These are phyloP conservation scores for Debaryomyces coudertii DNA, from an alignment of 1,139 yeast species.

Conservation along the genomic window DNA sequence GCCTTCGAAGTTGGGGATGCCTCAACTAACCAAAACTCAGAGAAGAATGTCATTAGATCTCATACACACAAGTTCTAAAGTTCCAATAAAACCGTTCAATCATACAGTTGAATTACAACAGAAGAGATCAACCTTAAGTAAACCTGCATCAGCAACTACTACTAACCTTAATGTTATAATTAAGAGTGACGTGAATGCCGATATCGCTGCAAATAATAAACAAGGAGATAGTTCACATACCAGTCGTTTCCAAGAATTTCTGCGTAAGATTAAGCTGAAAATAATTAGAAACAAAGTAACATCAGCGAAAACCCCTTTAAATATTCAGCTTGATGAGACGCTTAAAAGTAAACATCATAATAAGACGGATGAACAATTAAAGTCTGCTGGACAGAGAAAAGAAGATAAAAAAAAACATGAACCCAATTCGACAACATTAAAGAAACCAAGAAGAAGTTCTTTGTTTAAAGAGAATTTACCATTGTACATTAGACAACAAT, in stretches of 20 bases:
- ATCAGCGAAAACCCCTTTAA: neutral
- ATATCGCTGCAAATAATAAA: neutral
- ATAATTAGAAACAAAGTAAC: conserved; percentile 6
- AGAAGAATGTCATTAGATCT: conserved; percentile 38
- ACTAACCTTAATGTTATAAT: conserved; percentile 41
- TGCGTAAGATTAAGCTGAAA: conserved; percentile 19
- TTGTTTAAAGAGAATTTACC: conserved; percentile 47
- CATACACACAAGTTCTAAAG: conserved; percentile 21
- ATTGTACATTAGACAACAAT: conserved; percentile 38
- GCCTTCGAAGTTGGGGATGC: conserved; percentile 19
- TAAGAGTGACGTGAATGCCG: conserved; percentile 25
- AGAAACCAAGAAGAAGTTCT: conserved; percentile 31
- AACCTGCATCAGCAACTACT: conserved; percentile 36
- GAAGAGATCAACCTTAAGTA: conserved; percentile 25
- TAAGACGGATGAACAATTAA: neutral
- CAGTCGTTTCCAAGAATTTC: conserved; percentile 16
- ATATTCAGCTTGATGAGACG: conserved; percentile 5
- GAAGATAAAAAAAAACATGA: conserved; percentile 4
- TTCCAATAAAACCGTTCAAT: conserved; percentile 1
- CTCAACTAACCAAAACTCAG: conserved; percentile 27
- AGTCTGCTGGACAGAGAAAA: neutral
- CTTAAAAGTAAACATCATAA: conserved; percentile 3
- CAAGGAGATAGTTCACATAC: conserved; percentile 9
- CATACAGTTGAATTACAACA: conserved; percentile 16
- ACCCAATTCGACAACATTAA: neutral